Evolutionary conservation across 176 grass and related monocot genomes (phyloP).

Genomic region (Cymbopogon citratus): DNA sequence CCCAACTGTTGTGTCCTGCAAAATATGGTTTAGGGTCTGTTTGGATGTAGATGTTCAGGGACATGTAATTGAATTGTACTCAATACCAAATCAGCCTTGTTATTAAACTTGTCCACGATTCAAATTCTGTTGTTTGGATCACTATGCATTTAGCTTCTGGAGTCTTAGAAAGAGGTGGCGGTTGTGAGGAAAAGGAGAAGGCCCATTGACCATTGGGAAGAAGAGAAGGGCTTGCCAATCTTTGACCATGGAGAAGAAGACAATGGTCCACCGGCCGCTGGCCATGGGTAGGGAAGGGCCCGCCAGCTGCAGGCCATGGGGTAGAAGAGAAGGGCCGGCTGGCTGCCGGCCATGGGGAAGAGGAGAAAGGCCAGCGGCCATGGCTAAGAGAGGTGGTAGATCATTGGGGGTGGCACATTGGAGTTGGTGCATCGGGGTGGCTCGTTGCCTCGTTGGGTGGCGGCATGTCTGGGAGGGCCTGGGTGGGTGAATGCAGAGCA

Average conservation of each 20-base stretch:
- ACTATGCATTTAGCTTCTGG: neutral
- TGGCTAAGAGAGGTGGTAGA: too few species aligned
- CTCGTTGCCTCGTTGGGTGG: neutral
- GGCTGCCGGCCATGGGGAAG: too few species aligned
- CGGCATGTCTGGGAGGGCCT: neutral
- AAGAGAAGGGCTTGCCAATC: neutral
- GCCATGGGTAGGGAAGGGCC: too few species aligned
- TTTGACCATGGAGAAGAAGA: neutral
- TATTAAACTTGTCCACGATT: neutral
- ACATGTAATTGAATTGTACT: neutral
- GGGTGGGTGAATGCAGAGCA: neutral
- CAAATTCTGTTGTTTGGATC: neutral
- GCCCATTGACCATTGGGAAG: neutral
- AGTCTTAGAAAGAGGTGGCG: neutral
- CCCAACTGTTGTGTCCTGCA: neutral
- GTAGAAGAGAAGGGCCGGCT: too few species aligned
- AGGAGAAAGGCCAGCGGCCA: too few species aligned
- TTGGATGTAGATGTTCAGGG: neutral
- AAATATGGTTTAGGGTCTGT: neutral
- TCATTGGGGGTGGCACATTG: neutral
- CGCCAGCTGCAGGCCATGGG: too few species aligned
- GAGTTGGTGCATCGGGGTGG: neutral
- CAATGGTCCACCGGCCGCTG: neutral
- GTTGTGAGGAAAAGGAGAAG: neutral
- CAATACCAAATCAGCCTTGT: neutral